These are phyloP conservation scores for Lasiosphaeriaceae sp. DNA, from an alignment of 495 filamentous ascomycete species.

Conservation along the genomic window DNA sequence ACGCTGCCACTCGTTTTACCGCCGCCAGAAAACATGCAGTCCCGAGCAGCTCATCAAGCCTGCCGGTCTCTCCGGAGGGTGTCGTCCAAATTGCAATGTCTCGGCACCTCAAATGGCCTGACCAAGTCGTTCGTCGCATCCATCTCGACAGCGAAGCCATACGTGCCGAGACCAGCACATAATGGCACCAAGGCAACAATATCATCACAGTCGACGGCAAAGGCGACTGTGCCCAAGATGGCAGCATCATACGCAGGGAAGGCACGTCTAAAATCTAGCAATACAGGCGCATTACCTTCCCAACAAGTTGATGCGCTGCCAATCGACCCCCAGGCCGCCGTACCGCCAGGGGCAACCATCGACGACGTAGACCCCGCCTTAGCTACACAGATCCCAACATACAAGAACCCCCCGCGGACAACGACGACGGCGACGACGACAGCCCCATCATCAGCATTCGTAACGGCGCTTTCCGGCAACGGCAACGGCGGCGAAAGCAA, in stretches of 20 bases:
- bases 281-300: not conserved
- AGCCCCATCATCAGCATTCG: slow-evolving; percentile 1
- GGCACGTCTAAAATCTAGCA: no score
- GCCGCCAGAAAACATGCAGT: slow-evolving; percentile 17
- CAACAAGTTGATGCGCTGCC: not conserved
- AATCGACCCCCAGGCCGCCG: slow-evolving; percentile 30
- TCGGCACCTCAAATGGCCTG: not conserved
- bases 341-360: slow-evolving; percentile 30
- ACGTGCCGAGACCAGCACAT: not conserved
- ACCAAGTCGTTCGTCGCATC: not conserved
- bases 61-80: slow-evolving; percentile 12
- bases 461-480: slow-evolving; percentile 18
- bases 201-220: no score
- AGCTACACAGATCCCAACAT: slow-evolving; percentile 16
- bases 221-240: no score
- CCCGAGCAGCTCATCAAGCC: slow-evolving; percentile 21
- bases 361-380: slow-evolving; percentile 24
- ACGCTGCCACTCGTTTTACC: not conserved
- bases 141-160: not conserved
- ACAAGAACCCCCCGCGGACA: not conserved
- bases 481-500: slow-evolving; percentile 18
- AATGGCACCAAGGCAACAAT: not conserved
- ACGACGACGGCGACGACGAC: not conserved
- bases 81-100: slow-evolving; percentile 9
- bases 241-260: no score